Percentiles rank a stretch among this genome's conserved stretches.
Conservation (phyloP, 2,329 filamentous ascomycete genomes). For the Thielaviopsis euricoi region DNA sequence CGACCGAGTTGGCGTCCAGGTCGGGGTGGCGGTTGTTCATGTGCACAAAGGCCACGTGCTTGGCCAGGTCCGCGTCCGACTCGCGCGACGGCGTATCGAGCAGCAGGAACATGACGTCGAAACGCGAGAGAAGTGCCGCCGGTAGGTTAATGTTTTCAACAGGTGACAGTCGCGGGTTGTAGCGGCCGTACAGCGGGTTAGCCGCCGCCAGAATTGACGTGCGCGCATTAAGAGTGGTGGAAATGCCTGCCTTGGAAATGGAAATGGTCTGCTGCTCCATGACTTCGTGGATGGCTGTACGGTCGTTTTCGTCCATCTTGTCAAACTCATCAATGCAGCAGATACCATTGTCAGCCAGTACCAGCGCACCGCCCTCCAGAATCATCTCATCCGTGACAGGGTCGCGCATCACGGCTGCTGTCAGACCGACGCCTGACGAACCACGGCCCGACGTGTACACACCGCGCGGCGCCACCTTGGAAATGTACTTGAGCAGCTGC, state of each 20-base stretch:
- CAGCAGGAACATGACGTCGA: slow-evolving; percentile 92
- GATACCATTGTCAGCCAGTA: slow-evolving; percentile 68
- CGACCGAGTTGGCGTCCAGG: slow-evolving; percentile 29
- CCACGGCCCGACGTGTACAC: slow-evolving; percentile 71
- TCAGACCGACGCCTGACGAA: slow-evolving; percentile 68
- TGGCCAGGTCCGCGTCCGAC: slow-evolving; percentile 78
- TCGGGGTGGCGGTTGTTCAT: slow-evolving; percentile 93
- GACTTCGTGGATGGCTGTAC: slow-evolving; percentile 72
- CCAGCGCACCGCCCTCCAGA: slow-evolving; percentile 62
- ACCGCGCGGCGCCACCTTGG: slow-evolving; percentile 88
- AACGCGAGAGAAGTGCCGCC: slow-evolving; percentile 90
- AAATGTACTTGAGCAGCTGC: slow-evolving; percentile 94
- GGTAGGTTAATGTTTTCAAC: slow-evolving; percentile 99
- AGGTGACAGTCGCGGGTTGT: slow-evolving; percentile 92
- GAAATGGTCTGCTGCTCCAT: slow-evolving; percentile 82
- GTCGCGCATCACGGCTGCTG: slow-evolving; percentile 69
- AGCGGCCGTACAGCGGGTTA: slow-evolving; percentile 92
- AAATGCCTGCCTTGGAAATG: slow-evolving; percentile 59
- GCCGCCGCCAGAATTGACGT: slow-evolving; percentile 92
- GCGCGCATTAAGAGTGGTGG: slow-evolving; percentile 75
- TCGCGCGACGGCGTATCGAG: slow-evolving; percentile 87
- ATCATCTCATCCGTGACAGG: slow-evolving; percentile 76
- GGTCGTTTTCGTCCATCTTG: slow-evolving; percentile 76
- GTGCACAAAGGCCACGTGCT: slow-evolving; percentile 91
- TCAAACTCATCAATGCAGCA: slow-evolving; percentile 81